Conservation (phyloP, 2,329 filamentous ascomycete species). For the Claviceps purpurea region DNA sequence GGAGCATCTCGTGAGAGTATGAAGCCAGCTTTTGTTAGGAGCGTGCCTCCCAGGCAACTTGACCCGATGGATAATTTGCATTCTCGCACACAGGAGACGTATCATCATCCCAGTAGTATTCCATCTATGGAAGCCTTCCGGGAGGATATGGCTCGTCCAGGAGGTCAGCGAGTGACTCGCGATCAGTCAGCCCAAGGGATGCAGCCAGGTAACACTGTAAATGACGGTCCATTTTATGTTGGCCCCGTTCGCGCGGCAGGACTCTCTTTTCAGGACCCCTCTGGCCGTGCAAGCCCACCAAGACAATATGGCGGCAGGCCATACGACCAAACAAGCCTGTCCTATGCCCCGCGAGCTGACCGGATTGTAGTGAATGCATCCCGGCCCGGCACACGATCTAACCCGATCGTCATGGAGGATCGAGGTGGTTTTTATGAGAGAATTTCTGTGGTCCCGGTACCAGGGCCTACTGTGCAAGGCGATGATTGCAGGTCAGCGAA, state of each 20-base stretch:
- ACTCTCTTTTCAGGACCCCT: not conserved
- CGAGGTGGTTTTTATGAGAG: slow-evolving; percentile 25
- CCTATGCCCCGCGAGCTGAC: slow-evolving; percentile 11
- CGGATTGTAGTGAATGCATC: slow-evolving; percentile 18
- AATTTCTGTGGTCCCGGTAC: slow-evolving; percentile 8
- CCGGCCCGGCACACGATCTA: slow-evolving; percentile 18
- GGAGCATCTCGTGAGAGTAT: slow-evolving; percentile 23
- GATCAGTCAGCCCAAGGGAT: slow-evolving; percentile 5
- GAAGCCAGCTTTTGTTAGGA: slow-evolving; percentile 22
- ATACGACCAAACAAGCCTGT: slow-evolving; percentile 8
- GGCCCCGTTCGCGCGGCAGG: not conserved
- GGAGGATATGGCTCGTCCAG: not conserved
- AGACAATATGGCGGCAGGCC: slow-evolving; percentile 6
- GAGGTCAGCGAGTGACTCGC: slow-evolving; percentile 8
- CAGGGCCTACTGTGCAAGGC: not conserved
- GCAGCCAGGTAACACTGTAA: slow-evolving; percentile 1
- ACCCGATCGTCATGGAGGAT: slow-evolving; percentile 26
- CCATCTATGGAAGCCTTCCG: not conserved
- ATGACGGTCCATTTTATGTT: slow-evolving; percentile 1
- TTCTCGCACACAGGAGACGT: slow-evolving; percentile 3
- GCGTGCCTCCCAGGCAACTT: slow-evolving; percentile 16
- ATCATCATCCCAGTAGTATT: slow-evolving; percentile 8
- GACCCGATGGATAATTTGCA: slow-evolving; percentile 11
- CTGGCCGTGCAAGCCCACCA: not conserved
- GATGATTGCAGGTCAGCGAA: not conserved